A percentile compares a stretch with the other conserved stretches of the same genome.
phyloP scores from a whole-genome alignment of 2,329 filamentous ascomycete species.

The Tympanopsis confertula region DNA sequence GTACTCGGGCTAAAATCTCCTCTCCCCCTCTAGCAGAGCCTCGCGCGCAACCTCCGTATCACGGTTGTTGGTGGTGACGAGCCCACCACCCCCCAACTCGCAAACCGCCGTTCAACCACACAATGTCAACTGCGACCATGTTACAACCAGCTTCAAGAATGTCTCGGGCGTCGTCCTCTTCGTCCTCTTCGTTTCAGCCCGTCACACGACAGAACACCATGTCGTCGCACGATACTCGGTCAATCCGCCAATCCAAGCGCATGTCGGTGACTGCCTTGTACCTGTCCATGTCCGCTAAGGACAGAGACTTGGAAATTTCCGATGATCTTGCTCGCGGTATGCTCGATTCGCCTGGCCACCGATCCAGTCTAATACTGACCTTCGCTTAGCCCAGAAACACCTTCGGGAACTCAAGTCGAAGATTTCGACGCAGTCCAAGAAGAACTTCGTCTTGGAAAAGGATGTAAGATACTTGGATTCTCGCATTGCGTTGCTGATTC shows the following conservation, averaged over 20 bases:
- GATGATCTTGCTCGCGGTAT: constrained; percentile 91
- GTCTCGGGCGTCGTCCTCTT: constrained; percentile 80
- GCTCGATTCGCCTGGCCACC: constrained; percentile 7
- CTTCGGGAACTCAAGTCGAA: constrained; percentile 87
- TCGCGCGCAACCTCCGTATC: no score
- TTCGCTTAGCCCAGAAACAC: constrained; percentile 67
- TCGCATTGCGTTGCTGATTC: constrained; percentile 89
- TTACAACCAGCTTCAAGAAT: constrained; percentile 54
- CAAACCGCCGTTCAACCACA: no score
- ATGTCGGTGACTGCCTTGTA: constrained; percentile 96
- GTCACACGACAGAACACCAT: constrained; percentile 64
- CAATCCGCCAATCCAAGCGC: constrained; percentile 91
- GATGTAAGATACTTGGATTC: constrained; percentile 97
- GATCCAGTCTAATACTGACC: constrained; percentile 13
- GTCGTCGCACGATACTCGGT: constrained; percentile 78
- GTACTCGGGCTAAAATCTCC: no score
- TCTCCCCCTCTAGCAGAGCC: no score
- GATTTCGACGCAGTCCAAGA: constrained; percentile 97
- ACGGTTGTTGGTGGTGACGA: no score
- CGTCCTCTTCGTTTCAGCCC: constrained; percentile 83
- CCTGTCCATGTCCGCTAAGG: constrained; percentile 95
- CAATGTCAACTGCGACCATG: constrained; percentile 8
- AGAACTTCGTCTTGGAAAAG: constrained; percentile 98
- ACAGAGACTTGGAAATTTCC: constrained; percentile 92
- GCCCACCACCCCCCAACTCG: no score